A percentile compares a stretch with the other conserved stretches of the same genome.
Evolutionary conservation across 2,329 filamentous ascomycete species (phyloP).

Genomic region (Verruconis gallopava): DNA sequence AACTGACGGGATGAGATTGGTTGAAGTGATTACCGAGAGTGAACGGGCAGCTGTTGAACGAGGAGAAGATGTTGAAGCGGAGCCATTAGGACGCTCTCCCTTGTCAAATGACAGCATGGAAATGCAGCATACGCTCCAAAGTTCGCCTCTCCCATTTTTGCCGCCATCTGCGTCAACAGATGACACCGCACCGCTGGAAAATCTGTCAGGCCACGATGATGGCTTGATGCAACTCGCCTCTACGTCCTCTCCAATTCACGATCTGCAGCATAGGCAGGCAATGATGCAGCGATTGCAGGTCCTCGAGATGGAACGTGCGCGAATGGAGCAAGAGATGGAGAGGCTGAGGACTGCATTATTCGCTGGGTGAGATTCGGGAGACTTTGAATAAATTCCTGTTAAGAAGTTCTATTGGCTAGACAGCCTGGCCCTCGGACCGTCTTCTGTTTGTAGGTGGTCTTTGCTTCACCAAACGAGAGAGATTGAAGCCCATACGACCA

Average conservation of each 20-base stretch:
- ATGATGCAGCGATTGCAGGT: slow-evolving; percentile 2
- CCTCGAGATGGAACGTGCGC: slow-evolving; percentile 1
- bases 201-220: slow-evolving; percentile 1
- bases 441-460: background rate
- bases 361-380: slow-evolving; percentile 2
- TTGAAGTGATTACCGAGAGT: slow-evolving; percentile 3
- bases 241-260: background rate
- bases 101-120: background rate
- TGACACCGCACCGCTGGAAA: background rate
- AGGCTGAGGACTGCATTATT: slow-evolving; percentile 3
- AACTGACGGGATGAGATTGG: background rate
- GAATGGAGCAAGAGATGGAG: slow-evolving; percentile 8
- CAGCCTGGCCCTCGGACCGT: background rate
- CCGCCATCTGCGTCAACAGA: background rate
- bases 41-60: background rate
- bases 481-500: background rate
- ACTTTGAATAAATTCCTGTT: background rate
- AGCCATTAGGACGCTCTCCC: background rate
- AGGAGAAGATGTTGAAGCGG: background rate
- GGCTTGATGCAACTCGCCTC: background rate
- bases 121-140: background rate
- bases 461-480: background rate
- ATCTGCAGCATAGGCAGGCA: background rate
- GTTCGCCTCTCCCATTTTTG: background rate
- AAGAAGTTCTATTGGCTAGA: background rate